Conservation (phyloP, 1,284 basidiomycete genomes). For the Rhodotorula sp. region DNA sequence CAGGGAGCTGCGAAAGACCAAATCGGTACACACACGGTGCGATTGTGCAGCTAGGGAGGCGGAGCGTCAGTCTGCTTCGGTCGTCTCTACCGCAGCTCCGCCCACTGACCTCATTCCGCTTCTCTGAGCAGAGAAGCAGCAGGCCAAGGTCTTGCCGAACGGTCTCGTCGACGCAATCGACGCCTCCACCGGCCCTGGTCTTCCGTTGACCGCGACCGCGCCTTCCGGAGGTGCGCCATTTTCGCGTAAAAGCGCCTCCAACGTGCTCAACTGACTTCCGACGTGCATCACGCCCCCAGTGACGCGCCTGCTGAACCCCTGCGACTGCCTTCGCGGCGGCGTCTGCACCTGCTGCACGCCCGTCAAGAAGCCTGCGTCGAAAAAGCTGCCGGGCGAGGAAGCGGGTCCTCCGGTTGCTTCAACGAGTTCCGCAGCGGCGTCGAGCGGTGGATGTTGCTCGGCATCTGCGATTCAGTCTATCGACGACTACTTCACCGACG, state of each 20-base stretch:
- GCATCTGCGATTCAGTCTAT: neutral
- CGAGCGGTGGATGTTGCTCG: neutral
- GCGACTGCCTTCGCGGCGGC: conserved; percentile 35
- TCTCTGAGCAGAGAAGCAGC: conserved; percentile 2
- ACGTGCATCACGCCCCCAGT: conserved; percentile 8
- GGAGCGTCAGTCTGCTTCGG: conserved; percentile 15
- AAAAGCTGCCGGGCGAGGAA: neutral
- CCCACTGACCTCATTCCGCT: neutral
- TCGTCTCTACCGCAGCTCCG: neutral
- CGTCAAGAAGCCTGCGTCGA: conserved; percentile 7
- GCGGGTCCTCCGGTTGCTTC: neutral
- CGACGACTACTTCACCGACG: neutral
- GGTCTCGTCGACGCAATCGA: conserved; percentile 23
- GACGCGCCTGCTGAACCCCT: conserved; percentile 31
- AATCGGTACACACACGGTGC: conserved; percentile 33
- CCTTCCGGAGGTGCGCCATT: conserved; percentile 17
- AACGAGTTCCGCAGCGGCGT: no score
- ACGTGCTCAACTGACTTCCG: neutral
- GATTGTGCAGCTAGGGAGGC: conserved; percentile 26
- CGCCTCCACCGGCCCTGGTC: neutral
- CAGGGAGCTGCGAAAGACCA: conserved; percentile 32
- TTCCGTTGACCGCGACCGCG: neutral
- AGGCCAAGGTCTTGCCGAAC: conserved; percentile 24
- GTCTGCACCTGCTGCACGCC: conserved; percentile 32
- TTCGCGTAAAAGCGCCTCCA: neutral